phyloP scores from a whole-genome alignment of 2,329 filamentous ascomycete species.

The Xylariaceae sp. region DNA sequence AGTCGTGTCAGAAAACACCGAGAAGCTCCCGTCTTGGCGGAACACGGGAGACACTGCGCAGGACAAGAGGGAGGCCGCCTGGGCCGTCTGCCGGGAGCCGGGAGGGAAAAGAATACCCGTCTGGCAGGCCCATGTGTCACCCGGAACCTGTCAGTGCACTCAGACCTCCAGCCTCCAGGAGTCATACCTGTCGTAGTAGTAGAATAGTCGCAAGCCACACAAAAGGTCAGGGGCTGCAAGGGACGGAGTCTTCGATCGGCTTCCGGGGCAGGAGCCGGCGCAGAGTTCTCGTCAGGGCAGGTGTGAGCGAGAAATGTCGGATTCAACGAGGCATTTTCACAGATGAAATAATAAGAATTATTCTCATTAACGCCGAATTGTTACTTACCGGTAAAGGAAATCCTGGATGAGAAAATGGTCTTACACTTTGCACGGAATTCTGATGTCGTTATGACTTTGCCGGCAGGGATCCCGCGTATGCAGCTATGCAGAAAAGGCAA shows the following conservation, averaged over 20 bases:
- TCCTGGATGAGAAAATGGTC: too few species aligned
- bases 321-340: neutral
- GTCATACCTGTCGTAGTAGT: too few species aligned
- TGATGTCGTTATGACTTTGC: neutral
- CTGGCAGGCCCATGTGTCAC: neutral
- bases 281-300: neutral
- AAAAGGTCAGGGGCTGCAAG: neutral
- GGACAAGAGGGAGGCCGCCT: neutral
- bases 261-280: neutral
- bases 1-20: constrained; percentile 1
- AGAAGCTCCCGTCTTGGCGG: constrained; percentile 1
- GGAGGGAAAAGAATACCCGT: neutral
- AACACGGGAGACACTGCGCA: neutral
- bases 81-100: neutral
- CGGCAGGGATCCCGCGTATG: neutral
- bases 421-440: neutral
- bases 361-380: neutral
- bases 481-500: neutral
- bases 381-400: neutral
- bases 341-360: neutral
- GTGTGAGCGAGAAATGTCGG: neutral
- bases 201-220: neutral
- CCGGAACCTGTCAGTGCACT: neutral
- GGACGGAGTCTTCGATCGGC: constrained; percentile 1
- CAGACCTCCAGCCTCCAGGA: constrained; percentile 5